Percentiles rank a stretch among this genome's conserved stretches.
phyloP scores from a whole-genome alignment of 2,329 filamentous ascomycete species.

The Sphaerulina vaccinii region DNA sequence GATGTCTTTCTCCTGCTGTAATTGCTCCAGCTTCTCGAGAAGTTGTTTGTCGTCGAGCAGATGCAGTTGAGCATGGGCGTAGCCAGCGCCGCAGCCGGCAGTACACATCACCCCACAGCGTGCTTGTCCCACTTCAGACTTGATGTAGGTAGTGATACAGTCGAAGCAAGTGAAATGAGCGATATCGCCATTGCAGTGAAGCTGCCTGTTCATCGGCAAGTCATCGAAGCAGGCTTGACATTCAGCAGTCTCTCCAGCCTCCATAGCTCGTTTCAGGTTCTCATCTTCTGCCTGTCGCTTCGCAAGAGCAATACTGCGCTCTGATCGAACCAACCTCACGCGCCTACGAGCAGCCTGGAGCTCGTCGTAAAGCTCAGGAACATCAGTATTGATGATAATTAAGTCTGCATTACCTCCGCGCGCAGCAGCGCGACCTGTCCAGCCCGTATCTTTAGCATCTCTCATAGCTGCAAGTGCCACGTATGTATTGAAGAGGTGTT shows the following conservation, averaged over 20 bases:
- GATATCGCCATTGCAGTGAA: constrained; percentile 61
- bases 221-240: constrained; percentile 68
- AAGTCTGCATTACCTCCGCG: constrained; percentile 24
- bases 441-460: constrained; percentile 20
- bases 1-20: constrained; percentile 70
- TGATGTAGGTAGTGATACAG: constrained; percentile 66
- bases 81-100: constrained; percentile 63
- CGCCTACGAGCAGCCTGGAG: constrained; percentile 37
- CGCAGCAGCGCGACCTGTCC: constrained; percentile 23
- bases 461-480: constrained; percentile 33
- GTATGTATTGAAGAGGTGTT: constrained; percentile 43
- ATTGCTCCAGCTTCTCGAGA: constrained; percentile 62
- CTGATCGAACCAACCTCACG: constrained; percentile 22
- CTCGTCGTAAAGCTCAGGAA: constrained; percentile 32
- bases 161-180: constrained; percentile 68
- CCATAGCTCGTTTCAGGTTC: constrained; percentile 37
- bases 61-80: constrained; percentile 55
- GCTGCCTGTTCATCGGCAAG: constrained; percentile 63
- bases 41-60: constrained; percentile 60
- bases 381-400: constrained; percentile 27
- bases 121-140: constrained; percentile 66
- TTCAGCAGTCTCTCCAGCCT: constrained; percentile 57
- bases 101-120: constrained; percentile 67
- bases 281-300: constrained; percentile 36
- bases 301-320: constrained; percentile 22